These are phyloP conservation scores for Metschnikowia gruessii DNA, from an alignment of 805 yeast species.

Conservation along the genomic window DNA sequence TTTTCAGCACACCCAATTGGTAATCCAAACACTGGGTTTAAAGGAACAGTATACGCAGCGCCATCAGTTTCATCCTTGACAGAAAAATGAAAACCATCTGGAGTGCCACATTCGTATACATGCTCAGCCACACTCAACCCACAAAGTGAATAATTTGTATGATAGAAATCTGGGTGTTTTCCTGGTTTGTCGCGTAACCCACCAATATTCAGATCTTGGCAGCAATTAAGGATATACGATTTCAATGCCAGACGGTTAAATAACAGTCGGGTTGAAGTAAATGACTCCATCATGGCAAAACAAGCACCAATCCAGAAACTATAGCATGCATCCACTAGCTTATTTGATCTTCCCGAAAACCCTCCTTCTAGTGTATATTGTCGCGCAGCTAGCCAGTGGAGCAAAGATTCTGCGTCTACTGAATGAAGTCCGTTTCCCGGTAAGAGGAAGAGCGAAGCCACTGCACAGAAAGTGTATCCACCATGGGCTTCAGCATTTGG, in stretches of 20 bases:
- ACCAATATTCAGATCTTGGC: slow-evolving; percentile 61
- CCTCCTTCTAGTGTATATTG: slow-evolving; percentile 83
- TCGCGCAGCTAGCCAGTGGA: slow-evolving; percentile 67
- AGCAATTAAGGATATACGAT: slow-evolving; percentile 68
- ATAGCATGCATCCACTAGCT: slow-evolving; percentile 94
- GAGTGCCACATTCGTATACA: slow-evolving; percentile 2
- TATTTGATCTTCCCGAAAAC: slow-evolving; percentile 84
- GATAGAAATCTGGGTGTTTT: slow-evolving; percentile 77
- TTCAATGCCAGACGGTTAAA: slow-evolving; percentile 58
- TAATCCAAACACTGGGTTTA: slow-evolving; percentile 43
- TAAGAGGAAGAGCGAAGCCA: slow-evolving; percentile 56
- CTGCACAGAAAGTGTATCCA: slow-evolving; percentile 91
- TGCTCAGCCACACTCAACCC: slow-evolving; percentile 69
- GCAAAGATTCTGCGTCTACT: slow-evolving; percentile 48
- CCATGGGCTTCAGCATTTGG: slow-evolving; percentile 91
- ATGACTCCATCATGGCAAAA: slow-evolving; percentile 58
- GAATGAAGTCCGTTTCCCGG: slow-evolving; percentile 29
- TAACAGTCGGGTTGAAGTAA: slow-evolving; percentile 26
- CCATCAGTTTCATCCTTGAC: slow-evolving; percentile 11
- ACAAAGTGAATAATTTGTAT: slow-evolving; percentile 77
- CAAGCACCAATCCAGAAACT: slow-evolving; percentile 93
- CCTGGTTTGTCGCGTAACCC: slow-evolving; percentile 92
- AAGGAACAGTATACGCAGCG: slow-evolving; percentile 10
- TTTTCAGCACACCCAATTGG: slow-evolving; percentile 44
- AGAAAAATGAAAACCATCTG: slow-evolving; percentile 5